phyloP scores from a whole-genome alignment of 2,329 filamentous ascomycete species.

The Lecanicillium sp. region DNA sequence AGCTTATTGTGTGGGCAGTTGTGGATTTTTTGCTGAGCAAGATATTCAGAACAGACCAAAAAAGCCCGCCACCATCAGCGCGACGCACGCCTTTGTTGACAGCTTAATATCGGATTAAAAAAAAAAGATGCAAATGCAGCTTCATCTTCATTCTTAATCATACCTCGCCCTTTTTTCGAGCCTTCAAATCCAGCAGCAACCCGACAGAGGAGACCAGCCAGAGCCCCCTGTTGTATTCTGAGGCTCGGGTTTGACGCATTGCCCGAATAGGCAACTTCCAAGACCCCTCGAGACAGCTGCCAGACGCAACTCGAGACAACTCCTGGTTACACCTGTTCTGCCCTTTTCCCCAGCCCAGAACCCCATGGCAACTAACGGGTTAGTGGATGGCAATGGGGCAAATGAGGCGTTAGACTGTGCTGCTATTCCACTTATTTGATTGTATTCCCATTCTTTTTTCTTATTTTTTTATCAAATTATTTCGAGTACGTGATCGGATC shows the following conservation, averaged over 20 bases:
- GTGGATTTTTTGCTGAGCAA: conserved; percentile 1
- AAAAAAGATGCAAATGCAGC: too few relatives aligned
- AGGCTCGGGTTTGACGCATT: conserved; percentile 13
- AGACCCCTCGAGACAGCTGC: conserved; percentile 17
- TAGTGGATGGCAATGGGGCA: background rate
- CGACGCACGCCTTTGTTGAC: too few relatives aligned
- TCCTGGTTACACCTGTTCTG: conserved; percentile 29
- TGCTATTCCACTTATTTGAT: background rate
- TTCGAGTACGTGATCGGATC: conserved; percentile 10
- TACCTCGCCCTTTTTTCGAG: too few relatives aligned
- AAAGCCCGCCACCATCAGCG: background rate
- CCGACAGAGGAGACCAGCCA: too few relatives aligned
- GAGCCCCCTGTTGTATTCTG: background rate
- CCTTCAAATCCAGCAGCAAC: too few relatives aligned
- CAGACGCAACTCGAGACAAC: conserved; percentile 30
- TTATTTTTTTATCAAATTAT: too few relatives aligned
- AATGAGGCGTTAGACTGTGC: background rate
- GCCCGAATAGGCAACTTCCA: conserved; percentile 15
- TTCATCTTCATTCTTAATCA: too few relatives aligned
- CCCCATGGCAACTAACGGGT: too few relatives aligned
- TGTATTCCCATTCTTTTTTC: too few relatives aligned
- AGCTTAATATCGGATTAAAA: too few relatives aligned
- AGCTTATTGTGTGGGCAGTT: conserved; percentile 8
- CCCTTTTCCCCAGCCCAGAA: background rate
- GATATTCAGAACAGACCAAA: background rate